A percentile compares a stretch with the other conserved stretches of the same genome.
These are phyloP conservation scores for Cutaneotrichosporon daszewskae DNA, from an alignment of 1,284 basidiomycete genomes.

Conservation along the genomic window DNA sequence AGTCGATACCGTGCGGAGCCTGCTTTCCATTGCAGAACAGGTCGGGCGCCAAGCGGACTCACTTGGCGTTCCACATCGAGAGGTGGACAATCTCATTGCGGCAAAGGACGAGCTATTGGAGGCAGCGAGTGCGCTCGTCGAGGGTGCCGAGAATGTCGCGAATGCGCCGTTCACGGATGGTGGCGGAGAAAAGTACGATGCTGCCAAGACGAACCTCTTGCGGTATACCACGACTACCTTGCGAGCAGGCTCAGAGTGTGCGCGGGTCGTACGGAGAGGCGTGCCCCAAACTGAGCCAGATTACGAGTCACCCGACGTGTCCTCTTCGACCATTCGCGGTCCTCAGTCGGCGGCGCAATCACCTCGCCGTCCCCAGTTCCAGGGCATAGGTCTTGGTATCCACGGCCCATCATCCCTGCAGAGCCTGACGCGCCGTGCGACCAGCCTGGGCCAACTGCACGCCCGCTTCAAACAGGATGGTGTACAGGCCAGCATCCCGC, in stretches of 20 bases:
- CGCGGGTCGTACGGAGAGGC: slow-evolving; percentile 72
- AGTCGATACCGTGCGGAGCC: slow-evolving; percentile 83
- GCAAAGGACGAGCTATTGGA: slow-evolving; percentile 80
- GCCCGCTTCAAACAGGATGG: slow-evolving; percentile 32
- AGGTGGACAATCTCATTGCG: slow-evolving; percentile 57
- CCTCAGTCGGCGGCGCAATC: not conserved
- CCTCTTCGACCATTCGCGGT: not conserved
- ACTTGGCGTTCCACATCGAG: slow-evolving; percentile 55
- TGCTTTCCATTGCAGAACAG: slow-evolving; percentile 86
- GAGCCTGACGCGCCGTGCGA: slow-evolving; percentile 50
- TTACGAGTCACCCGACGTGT: slow-evolving; percentile 7
- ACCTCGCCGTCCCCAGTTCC: not conserved
- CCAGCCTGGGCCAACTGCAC: slow-evolving; percentile 45
- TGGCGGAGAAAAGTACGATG: slow-evolving; percentile 62
- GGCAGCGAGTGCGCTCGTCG: slow-evolving; percentile 78
- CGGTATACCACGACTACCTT: slow-evolving; percentile 78
- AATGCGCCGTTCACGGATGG: slow-evolving; percentile 51
- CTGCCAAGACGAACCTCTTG: slow-evolving; percentile 66
- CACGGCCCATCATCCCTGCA: slow-evolving; percentile 47
- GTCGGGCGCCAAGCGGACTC: slow-evolving; percentile 58
- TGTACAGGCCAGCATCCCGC: slow-evolving; percentile 2
- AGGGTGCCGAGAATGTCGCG: slow-evolving; percentile 66
- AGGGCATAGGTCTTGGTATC: slow-evolving; percentile 15
- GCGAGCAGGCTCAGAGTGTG: slow-evolving; percentile 82
- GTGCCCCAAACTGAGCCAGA: slow-evolving; percentile 47